Conservation (phyloP, 2,329 filamentous ascomycete genomes). For the Botryotinia narcissicola region DNA sequence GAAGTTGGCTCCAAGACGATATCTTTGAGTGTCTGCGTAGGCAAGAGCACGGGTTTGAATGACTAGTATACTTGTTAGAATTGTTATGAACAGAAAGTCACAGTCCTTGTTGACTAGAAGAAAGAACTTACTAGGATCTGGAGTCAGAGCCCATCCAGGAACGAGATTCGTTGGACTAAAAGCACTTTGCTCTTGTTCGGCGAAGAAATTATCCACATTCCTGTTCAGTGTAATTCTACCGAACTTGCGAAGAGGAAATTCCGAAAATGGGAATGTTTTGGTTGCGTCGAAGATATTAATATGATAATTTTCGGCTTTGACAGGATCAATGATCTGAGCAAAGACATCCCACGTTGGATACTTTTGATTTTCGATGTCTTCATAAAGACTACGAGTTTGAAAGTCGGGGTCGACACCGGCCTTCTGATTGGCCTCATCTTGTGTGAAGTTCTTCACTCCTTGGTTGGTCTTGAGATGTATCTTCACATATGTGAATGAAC, state of each 20-base stretch:
- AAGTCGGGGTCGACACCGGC: slow-evolving; percentile 30
- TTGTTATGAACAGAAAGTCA: no score
- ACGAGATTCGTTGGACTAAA: slow-evolving; percentile 65
- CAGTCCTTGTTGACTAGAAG: neutral
- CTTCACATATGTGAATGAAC: slow-evolving; percentile 50
- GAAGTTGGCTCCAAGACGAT: slow-evolving; percentile 58
- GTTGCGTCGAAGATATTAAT: slow-evolving; percentile 54
- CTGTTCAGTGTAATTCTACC: slow-evolving; percentile 49
- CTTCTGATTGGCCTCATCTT: slow-evolving; percentile 48
- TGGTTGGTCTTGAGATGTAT: slow-evolving; percentile 49
- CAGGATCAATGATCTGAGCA: slow-evolving; percentile 49
- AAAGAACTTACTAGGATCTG: neutral
- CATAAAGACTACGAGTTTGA: slow-evolving; percentile 48
- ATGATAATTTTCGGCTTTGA: slow-evolving; percentile 26
- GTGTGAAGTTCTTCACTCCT: slow-evolving; percentile 48
- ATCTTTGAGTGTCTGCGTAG: slow-evolving; percentile 54
- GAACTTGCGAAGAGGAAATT: slow-evolving; percentile 47
- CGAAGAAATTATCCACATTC: slow-evolving; percentile 57
- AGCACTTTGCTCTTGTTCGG: slow-evolving; percentile 65
- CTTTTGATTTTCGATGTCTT: slow-evolving; percentile 52
- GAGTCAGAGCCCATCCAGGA: slow-evolving; percentile 45
- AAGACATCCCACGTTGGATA: slow-evolving; percentile 48
- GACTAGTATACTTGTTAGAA: slow-evolving; percentile 35
- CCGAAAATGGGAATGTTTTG: slow-evolving; percentile 50
- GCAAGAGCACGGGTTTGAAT: slow-evolving; percentile 53